Conservation (phyloP, 768 basidiomycete genomes). For the Xanthoconium stramineum region DNA sequence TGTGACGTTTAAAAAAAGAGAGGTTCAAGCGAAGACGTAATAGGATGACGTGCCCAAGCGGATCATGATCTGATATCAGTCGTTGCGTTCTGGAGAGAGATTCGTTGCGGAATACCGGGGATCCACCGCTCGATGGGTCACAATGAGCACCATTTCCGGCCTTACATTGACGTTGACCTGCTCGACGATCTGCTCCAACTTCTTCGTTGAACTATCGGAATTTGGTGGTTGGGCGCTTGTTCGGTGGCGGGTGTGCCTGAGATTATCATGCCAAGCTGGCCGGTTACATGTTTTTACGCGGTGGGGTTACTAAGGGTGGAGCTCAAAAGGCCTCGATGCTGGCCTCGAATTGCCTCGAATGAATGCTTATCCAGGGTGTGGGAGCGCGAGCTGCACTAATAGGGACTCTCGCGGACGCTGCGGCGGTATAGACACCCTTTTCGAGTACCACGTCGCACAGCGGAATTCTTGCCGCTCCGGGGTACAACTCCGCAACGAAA, state of each 20-base stretch:
- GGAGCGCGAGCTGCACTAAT: not conserved
- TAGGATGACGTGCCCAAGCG: not conserved
- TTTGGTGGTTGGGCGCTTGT: not conserved
- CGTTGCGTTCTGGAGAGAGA: not conserved
- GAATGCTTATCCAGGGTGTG: not conserved
- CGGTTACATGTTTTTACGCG: not conserved
- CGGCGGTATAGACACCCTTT: not conserved
- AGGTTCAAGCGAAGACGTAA: not conserved
- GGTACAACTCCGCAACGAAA: conserved; percentile 13
- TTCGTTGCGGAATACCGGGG: not conserved
- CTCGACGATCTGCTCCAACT: no score
- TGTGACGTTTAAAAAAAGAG: no score
- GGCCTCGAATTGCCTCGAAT: not conserved
- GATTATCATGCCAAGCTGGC: not conserved
- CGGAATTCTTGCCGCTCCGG: not conserved
- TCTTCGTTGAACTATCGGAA: no score
- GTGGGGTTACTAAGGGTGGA: not conserved
- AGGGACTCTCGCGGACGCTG: not conserved
- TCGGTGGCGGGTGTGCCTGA: conserved; percentile 1
- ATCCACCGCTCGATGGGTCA: not conserved
- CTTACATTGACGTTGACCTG: no score
- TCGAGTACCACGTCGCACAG: no score
- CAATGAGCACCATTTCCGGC: not conserved
- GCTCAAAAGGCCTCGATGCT: not conserved
- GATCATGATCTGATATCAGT: conserved; percentile 10